These are phyloP conservation scores for Fusarium bactridioides DNA, from an alignment of 2,329 filamentous ascomycete species.

Conservation along the genomic window DNA sequence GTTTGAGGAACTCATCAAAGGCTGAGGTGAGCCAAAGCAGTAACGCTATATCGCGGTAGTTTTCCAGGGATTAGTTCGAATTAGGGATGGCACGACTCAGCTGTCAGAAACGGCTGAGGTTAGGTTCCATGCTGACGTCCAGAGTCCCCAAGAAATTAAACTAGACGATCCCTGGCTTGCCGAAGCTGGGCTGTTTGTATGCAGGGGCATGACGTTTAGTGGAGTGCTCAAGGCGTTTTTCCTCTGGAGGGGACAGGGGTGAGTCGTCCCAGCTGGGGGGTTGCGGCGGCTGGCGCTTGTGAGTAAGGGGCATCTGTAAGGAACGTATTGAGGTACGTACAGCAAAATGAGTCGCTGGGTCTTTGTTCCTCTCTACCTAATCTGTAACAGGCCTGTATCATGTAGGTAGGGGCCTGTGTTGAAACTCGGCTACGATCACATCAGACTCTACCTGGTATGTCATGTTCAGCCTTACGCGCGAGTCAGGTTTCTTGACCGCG, in stretches of 20 bases:
- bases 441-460: neutral
- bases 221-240: conserved; percentile 30
- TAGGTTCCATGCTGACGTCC: conserved; percentile 1
- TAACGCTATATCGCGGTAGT: neutral
- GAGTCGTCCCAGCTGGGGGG: neutral
- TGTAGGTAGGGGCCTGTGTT: neutral
- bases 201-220: conserved; percentile 27
- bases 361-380: neutral
- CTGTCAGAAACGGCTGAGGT: conserved; percentile 23
- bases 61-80: neutral
- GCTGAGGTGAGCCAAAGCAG: conserved; percentile 23
- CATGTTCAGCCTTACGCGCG: conserved; percentile 9
- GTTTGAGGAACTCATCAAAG: neutral
- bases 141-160: conserved; percentile 16
- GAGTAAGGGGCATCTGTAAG: neutral
- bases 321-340: neutral
- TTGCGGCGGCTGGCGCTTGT: conserved; percentile 6
- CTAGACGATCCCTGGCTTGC: conserved; percentile 9
- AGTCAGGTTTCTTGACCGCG: conserved; percentile 1
- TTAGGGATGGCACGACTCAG: neutral
- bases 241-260: neutral
- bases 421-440: neutral
- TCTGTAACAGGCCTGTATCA: neutral
- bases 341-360: neutral
- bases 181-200: conserved; percentile 1